Percentiles rank a stretch among this genome's conserved stretches.
phyloP scores from a whole-genome alignment of 1,139 yeast genomes.

The Petasospora fabianii region DNA sequence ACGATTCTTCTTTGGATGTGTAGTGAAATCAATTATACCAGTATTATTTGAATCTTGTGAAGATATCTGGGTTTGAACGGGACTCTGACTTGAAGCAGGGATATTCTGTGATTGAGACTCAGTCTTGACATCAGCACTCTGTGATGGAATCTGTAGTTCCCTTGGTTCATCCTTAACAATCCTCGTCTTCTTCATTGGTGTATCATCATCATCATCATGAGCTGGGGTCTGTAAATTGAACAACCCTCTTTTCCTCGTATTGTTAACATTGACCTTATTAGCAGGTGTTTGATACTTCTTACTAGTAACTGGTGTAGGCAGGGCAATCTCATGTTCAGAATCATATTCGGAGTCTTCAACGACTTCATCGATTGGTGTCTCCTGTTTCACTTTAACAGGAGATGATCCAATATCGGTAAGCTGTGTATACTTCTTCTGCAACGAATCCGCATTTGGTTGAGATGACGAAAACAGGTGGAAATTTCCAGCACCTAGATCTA shows the following conservation, averaged over 20 bases:
- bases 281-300: slow-evolving; percentile 18
- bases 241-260: background rate
- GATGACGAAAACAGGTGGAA: slow-evolving; percentile 2
- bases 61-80: background rate
- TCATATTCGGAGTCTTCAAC: slow-evolving; percentile 12
- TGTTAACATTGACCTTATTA: slow-evolving; percentile 1
- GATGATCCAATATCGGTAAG: slow-evolving; percentile 3
- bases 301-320: slow-evolving; percentile 23
- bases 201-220: too few relatives aligned
- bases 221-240: slow-evolving; percentile 17
- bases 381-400: slow-evolving; percentile 4
- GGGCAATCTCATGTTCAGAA: slow-evolving; percentile 8
- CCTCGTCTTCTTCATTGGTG: slow-evolving; percentile 18
- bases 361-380: slow-evolving; percentile 4
- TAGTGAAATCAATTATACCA: slow-evolving; percentile 17
- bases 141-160: background rate
- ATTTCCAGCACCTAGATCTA: slow-evolving; percentile 6
- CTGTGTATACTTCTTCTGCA: slow-evolving; percentile 1
- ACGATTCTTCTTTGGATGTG: slow-evolving; percentile 18
- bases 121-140: too few relatives aligned
- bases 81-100: too few relatives aligned
- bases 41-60: background rate
- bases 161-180: slow-evolving; percentile 2
- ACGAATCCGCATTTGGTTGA: slow-evolving; percentile 6
- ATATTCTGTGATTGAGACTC: too few relatives aligned